phyloP scores from a whole-genome alignment of 768 basidiomycete species.

The Clitopilus hobsonii region DNA sequence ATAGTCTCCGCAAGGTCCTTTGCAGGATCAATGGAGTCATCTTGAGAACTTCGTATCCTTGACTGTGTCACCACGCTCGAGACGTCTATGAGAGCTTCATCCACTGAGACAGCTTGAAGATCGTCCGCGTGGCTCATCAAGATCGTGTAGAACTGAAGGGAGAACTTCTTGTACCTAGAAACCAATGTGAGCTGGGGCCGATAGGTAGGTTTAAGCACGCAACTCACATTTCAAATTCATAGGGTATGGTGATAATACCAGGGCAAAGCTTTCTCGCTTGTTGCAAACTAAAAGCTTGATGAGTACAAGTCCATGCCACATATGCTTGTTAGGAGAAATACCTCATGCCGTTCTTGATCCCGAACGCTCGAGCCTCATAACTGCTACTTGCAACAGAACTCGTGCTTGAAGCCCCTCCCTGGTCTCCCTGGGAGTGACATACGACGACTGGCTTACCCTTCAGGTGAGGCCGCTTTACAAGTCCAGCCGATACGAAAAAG shows the following conservation, averaged over 20 bases:
- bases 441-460: conserved; percentile 90
- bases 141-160: conserved; percentile 88
- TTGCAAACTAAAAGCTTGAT: conserved; percentile 7
- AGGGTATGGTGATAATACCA: conserved; percentile 71
- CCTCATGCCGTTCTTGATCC: conserved; percentile 96
- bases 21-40: conserved; percentile 48
- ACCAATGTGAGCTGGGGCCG: neutral
- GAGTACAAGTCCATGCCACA: too few relatives aligned
- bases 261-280: conserved; percentile 71
- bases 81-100: conserved; percentile 93
- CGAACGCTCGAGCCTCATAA: conserved; percentile 87
- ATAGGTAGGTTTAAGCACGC: neutral
- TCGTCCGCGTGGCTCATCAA: conserved; percentile 88
- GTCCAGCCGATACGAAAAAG: conserved; percentile 93
- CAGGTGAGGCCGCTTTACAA: conserved; percentile 74
- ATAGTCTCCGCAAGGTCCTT: conserved; percentile 79
- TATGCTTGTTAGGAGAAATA: too few relatives aligned
- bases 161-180: conserved; percentile 77
- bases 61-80: conserved; percentile 50
- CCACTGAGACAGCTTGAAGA: conserved; percentile 92
- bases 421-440: conserved; percentile 84
- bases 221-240: conserved; percentile 85
- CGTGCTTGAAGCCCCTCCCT: conserved; percentile 73
- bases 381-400: conserved; percentile 94
- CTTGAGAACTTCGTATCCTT: conserved; percentile 20